Conservation (phyloP, 1,284 basidiomycete genomes). For the Trametes hirsuta region DNA sequence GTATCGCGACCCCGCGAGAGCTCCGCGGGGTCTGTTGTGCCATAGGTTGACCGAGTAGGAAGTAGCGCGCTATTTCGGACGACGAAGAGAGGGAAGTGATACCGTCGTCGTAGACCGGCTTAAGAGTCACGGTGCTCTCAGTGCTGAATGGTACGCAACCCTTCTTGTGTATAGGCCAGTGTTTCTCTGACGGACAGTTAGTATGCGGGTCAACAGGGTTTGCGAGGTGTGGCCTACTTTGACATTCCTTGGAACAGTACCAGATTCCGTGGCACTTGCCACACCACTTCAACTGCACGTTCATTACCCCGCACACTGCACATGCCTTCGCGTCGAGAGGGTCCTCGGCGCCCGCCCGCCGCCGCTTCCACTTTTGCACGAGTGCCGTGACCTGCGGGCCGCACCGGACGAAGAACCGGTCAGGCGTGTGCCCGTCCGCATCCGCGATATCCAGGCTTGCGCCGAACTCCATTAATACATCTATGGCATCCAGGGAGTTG, state of each 20-base stretch:
- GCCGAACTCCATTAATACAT: conserved; percentile 52
- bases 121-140: conserved; percentile 47
- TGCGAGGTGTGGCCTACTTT: conserved; percentile 42
- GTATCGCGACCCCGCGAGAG: conserved; percentile 31
- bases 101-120: conserved; percentile 42
- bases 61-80: conserved; percentile 37
- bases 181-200: neutral
- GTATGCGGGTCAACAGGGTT: neutral
- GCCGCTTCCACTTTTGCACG: conserved; percentile 51
- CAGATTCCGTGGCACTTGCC: conserved; percentile 44
- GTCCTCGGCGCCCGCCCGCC: conserved; percentile 45
- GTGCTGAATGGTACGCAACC: conserved; percentile 47
- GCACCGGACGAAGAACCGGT: conserved; percentile 36
- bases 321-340: conserved; percentile 47
- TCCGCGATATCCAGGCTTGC: conserved; percentile 51
- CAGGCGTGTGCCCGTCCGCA: conserved; percentile 44
- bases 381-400: conserved; percentile 52
- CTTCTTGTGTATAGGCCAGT: conserved; percentile 52
- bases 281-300: conserved; percentile 45
- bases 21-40: conserved; percentile 27
- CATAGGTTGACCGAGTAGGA: conserved; percentile 36
- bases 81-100: conserved; percentile 32
- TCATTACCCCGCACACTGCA: conserved; percentile 39
- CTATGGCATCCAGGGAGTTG: conserved; percentile 40
- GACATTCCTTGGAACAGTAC: conserved; percentile 58